Evolutionary conservation across 306 rosid genomes (phyloP).

Genomic region (Begonia loranthoides): DNA sequence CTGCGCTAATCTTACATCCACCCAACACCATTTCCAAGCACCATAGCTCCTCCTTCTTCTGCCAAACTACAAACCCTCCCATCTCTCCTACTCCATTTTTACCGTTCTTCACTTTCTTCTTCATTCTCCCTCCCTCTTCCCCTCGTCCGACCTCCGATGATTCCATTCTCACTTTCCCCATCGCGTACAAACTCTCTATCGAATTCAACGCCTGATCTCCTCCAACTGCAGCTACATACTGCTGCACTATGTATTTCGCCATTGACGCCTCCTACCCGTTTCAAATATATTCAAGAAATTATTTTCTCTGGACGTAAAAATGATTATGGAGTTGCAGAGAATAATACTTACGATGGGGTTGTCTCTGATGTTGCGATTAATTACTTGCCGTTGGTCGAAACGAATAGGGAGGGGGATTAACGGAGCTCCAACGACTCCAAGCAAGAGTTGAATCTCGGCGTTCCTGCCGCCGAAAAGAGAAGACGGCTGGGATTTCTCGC

Average conservation of each 20-base stretch:
- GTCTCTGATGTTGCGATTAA: slow-evolving; percentile 57
- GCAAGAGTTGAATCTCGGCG: slow-evolving; percentile 71
- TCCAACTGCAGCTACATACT: slow-evolving; percentile 80
- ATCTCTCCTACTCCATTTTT: slow-evolving; percentile 35
- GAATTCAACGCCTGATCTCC: slow-evolving; percentile 62
- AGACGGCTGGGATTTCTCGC: slow-evolving; percentile 24
- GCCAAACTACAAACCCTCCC: slow-evolving; percentile 96
- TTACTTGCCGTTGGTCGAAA: slow-evolving; percentile 33
- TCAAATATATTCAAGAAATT: background rate
- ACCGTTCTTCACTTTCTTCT: slow-evolving; percentile 34
- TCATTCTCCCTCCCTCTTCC: slow-evolving; percentile 33
- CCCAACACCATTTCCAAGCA: slow-evolving; percentile 71
- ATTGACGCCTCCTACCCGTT: slow-evolving; percentile 49
- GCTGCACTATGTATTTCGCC: slow-evolving; percentile 87
- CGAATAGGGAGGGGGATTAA: slow-evolving; percentile 57
- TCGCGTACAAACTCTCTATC: slow-evolving; percentile 79
- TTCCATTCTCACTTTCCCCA: slow-evolving; percentile 85
- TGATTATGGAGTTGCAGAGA: too few relatives aligned
- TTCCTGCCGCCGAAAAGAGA: slow-evolving; percentile 42
- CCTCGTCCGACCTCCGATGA: slow-evolving; percentile 55
- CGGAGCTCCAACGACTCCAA: slow-evolving; percentile 88
- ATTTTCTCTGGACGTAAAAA: background rate
- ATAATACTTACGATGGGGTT: slow-evolving; percentile 46
- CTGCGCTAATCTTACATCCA: slow-evolving; percentile 86
- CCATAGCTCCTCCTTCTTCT: slow-evolving; percentile 74